Evolutionary conservation across 108 stramenopile genomes (phyloP), one percentile per base, ranked within the genome.

Genomic region (Mediolabrus comicus): DNA sequence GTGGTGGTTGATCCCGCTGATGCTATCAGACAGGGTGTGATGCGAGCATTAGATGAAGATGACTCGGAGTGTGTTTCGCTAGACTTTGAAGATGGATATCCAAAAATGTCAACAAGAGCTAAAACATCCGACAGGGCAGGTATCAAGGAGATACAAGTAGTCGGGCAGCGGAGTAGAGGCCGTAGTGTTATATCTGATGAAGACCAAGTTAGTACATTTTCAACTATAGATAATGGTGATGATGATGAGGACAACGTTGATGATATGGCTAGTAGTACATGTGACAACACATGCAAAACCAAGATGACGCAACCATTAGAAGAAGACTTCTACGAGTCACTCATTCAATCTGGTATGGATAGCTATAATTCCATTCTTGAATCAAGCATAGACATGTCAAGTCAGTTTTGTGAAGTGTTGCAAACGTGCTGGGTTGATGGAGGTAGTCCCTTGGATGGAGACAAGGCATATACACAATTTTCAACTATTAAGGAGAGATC

Each of bases 11-110:
- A n/a, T n/a, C n/a, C n/a, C n/a, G n/a, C n/a, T n/a, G 46, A 49
- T 49, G 46, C 46, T 49, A 22, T 49, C 8, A 17, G 19, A 24
- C 3, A 49, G 46, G 46, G 46, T 49, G 22, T 49, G 19, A 49
- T 49, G 46, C 19, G 46, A 49, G 46, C 46, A 49, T 49, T 49
- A 49, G 46, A 49, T 49, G 46, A 49, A 22, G 46, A 49, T 22
- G 19, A 24, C 46, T 49, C 46, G 19, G 22, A 49, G n/a, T 49
- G 46, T 49, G 46, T 49, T 22, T 49, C 46, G 22, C 46, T 49
- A 4, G 46, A 49, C 22, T 49, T 49, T 6, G 46, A 49, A 49
- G 17, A 22, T 22, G 22, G 22, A 8, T 49, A 24, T 8, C 46
- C 46, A 49, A 6, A 49, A 22, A 24, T 24, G 9, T 6, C 2